phyloP scores from a whole-genome alignment of 768 basidiomycete genomes.

The Scleroderma citrinum region DNA sequence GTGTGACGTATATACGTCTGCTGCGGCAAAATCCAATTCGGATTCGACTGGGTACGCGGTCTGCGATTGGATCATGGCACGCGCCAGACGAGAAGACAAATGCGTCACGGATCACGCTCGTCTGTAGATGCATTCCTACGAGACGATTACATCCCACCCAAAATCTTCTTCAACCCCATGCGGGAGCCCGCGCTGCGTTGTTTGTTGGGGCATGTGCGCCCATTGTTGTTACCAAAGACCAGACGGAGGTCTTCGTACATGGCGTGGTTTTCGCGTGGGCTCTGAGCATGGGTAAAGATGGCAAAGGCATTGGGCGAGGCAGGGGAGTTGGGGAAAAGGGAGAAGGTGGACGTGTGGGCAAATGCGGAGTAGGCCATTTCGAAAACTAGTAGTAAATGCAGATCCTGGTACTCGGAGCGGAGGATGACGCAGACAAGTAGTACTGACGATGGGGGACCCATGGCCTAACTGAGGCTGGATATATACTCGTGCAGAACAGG shows the following conservation, averaged over 20 bases:
- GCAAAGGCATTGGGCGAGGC: constrained; percentile 29
- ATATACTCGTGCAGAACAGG: constrained; percentile 5
- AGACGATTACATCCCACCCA: constrained; percentile 2
- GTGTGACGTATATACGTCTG: too few species aligned
- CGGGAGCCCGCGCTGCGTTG: constrained; percentile 6
- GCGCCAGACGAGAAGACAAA: too few species aligned
- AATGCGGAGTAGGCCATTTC: constrained; percentile 10
- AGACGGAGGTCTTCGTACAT: constrained; percentile 36
- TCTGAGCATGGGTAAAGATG: constrained; percentile 32
- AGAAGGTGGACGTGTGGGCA: constrained; percentile 23
- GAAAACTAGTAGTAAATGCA: too few species aligned
- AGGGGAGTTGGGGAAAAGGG: constrained; percentile 21
- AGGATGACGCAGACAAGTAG: neutral
- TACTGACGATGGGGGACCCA: neutral
- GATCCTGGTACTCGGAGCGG: constrained; percentile 7
- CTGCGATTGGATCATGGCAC: too few species aligned
- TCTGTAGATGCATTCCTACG: neutral
- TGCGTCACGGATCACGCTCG: too few species aligned
- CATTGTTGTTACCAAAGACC: constrained; percentile 10
- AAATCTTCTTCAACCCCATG: constrained; percentile 10
- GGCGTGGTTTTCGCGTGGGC: constrained; percentile 34
- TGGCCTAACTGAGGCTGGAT: constrained; percentile 3
- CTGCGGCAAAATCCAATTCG: too few species aligned
- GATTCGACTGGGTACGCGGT: too few species aligned
- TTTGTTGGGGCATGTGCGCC: constrained; percentile 9